Evolutionary conservation across 2,329 filamentous ascomycete genomes (phyloP), one percentile per base, ranked within the genome.

Genomic region (Calycina marina): DNA sequence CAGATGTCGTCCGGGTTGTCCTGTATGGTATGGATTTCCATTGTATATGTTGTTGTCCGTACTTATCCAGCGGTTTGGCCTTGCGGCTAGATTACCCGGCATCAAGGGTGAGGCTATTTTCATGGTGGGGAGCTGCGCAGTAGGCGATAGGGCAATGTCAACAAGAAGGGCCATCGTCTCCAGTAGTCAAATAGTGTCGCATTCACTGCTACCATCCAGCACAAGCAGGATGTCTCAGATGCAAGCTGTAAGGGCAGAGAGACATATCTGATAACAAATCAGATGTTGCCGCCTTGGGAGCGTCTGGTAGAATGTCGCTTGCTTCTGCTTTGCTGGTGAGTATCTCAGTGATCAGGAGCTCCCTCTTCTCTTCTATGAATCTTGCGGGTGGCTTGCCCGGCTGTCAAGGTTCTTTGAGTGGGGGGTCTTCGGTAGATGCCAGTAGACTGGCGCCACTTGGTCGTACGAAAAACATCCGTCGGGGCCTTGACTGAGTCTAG

Each of bases 71-170:
- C 25, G 25, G 25, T 27, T 27, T 27, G 25, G 25, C 14, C 25
- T 9, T 27, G 25, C 25, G 13, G 25, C 25, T 13, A 27, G 25
- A 27, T 11, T 27, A 13, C 10, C 25, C 14, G 25, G 25, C 12
- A 27, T 27, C 25, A 27, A 27, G 14, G 25, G 25, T 11, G 25
- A 27, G 25, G 25, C 25, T 27, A 27, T 27, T 14, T 27, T 27
- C 25, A 9, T 27, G 25, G 25, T 27, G 13, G 25, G 14, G 14
- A 27, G 25, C 13, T 27, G 25, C 10, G 25, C 25, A 11, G 14
- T 27, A 27, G 25, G 25, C 14, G 25, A 27, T 13, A 27, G 12
- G 25, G 14, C 14, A 9, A 27, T 13, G 8, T 27, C 25, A 13
- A 13, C 25, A 14, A 14, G 10, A 14, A 27, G 25, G 9, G 25